Percentiles rank a stretch among this genome's conserved stretches.
phyloP scores from a whole-genome alignment of 1,284 basidiomycete species.

The Ustanciosporium gigantosporum region DNA sequence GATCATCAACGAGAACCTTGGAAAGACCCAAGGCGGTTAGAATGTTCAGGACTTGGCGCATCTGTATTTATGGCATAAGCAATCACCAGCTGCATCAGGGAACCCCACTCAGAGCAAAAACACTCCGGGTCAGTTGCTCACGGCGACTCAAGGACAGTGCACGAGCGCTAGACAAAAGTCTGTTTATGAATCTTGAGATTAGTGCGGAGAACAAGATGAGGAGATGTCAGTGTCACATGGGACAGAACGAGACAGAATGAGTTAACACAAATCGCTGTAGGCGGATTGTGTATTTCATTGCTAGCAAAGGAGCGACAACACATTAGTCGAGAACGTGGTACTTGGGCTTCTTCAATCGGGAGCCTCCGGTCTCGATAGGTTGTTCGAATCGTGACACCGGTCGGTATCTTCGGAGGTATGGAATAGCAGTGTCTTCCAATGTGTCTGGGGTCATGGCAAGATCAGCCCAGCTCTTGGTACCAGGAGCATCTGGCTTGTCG shows the following conservation, averaged over 20 bases:
- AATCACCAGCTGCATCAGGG: too few species aligned
- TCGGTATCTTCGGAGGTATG: conserved; percentile 87
- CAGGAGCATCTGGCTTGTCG: conserved; percentile 65
- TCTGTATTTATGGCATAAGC: conserved; percentile 29
- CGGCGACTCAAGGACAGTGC: too few species aligned
- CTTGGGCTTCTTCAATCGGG: conserved; percentile 45
- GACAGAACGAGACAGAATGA: too few species aligned
- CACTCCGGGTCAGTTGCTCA: too few species aligned
- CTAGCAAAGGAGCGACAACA: too few species aligned
- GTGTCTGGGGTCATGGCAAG: conserved; percentile 72
- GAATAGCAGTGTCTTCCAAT: conserved; percentile 87
- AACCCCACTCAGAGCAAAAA: too few species aligned
- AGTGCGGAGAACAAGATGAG: too few species aligned
- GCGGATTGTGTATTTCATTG: too few species aligned
- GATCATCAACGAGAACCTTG: conserved; percentile 9
- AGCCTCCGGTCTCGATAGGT: conserved; percentile 61
- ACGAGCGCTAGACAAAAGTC: too few species aligned
- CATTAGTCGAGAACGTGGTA: conserved; percentile 42
- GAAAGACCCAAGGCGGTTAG: conserved; percentile 10
- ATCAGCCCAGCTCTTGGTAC: conserved; percentile 66
- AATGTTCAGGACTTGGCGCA: conserved; percentile 17
- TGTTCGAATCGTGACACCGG: conserved; percentile 66
- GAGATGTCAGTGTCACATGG: too few species aligned
- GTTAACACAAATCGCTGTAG: too few species aligned
- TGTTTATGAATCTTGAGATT: too few species aligned